Base-by-base conservation (phyloP, 129 eudicot genomes). In the Arctium lappa region DNA sequence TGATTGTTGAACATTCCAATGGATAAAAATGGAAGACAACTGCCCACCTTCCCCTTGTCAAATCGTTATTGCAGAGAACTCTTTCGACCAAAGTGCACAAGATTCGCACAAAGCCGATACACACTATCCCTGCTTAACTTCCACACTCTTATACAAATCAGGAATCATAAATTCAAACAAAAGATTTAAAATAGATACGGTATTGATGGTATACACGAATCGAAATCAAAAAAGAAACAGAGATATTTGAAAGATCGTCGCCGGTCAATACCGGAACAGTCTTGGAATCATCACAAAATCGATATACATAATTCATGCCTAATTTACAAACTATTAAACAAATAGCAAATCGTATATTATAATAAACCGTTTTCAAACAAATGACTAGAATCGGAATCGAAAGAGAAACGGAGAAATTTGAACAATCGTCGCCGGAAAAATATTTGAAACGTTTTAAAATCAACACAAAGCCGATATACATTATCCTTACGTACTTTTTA, bases 21-120 rank as follows among this genome's bases (percentile, higher is more conserved):
- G 68, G 82, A 69, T 2, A 42, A n/a, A 69, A 79, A 11, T 40
- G 75, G 82, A 79, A 15, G 9, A 79, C 82, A 79, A 79, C 82
- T 79, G 82, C 82, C 82, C 82, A 79, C 68, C 76, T 79, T 79
- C 82, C 53, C 82, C 69, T 42, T 79, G 81, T 77, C 81, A 77
- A 65, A 78, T 78, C 22, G 12, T 50, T 80, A 2, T 70, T 2
- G 83, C 83, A 70, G 53, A 34, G 77, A 80, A 70, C 36, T 80
- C 77, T 80, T 80, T 70, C 83, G 77, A 80, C 2, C 83, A 46
- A 18, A 80, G 77, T 80, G 77, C 83, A 80, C 22, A 0, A 4
- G 16, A 32, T 70, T 9, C 22, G 71, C 83, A 80, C 83, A 70
- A 48, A 30, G 83, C 36, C 83, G 83, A 80, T 80, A 80, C 83